These are phyloP conservation scores for Pulicaria dysenterica DNA, from an alignment of 129 eudicot genomes.

Conservation along the genomic window DNA sequence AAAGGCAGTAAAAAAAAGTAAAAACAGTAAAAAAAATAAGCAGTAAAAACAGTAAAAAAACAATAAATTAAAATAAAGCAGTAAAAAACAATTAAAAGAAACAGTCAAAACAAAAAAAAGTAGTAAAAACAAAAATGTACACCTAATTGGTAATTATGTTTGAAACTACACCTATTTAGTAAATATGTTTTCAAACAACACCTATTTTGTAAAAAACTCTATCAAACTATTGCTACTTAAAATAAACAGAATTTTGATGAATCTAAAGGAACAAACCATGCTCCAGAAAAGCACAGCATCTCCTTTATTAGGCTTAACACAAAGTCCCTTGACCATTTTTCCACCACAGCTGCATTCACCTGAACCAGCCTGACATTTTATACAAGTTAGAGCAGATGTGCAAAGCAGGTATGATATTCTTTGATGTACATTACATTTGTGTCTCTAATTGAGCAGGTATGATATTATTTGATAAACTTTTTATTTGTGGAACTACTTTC, in stretches of 20 bases:
- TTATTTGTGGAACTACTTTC: slow-evolving; percentile 3
- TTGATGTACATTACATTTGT: slow-evolving; percentile 2
- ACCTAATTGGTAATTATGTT: too few relatives aligned
- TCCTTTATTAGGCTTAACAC: slow-evolving; percentile 90
- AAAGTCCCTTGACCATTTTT: slow-evolving; percentile 72
- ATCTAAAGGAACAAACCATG: slow-evolving; percentile 68
- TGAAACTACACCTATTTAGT: too few relatives aligned
- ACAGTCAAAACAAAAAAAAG: too few relatives aligned
- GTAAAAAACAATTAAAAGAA: too few relatives aligned
- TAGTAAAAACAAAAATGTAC: too few relatives aligned
- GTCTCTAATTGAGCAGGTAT: not conserved
- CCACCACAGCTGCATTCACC: slow-evolving; percentile 98
- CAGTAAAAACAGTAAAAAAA: too few relatives aligned
- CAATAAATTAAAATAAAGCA: too few relatives aligned
- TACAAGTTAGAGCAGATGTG: slow-evolving; percentile 3
- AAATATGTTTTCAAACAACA: too few relatives aligned
- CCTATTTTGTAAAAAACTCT: too few relatives aligned
- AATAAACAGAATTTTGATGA: not conserved
- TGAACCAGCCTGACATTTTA: slow-evolving; percentile 74
- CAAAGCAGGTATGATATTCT: slow-evolving; percentile 10
- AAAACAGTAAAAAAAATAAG: too few relatives aligned
- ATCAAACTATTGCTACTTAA: slow-evolving; percentile 13
- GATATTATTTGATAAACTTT: slow-evolving; percentile 5
- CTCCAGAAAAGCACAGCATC: slow-evolving; percentile 99
- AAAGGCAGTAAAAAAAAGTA: too few relatives aligned